Percentiles rank a stretch among this genome's conserved stretches.
These are phyloP conservation scores for Tulasnella sp. DNA, from an alignment of 768 basidiomycete species.

Conservation along the genomic window DNA sequence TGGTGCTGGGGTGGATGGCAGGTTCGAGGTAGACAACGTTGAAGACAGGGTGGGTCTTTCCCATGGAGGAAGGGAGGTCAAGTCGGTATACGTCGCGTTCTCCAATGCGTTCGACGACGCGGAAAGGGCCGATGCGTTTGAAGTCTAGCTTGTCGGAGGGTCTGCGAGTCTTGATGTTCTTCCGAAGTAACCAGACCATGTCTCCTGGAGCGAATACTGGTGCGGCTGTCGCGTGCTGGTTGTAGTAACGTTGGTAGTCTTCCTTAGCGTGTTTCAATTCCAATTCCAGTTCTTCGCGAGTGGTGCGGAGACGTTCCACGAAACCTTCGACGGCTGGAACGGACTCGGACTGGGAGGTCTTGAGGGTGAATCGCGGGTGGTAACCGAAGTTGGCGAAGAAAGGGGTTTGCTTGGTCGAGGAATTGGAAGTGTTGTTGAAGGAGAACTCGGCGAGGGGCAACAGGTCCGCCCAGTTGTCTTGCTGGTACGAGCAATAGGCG, in stretches of 20 bases:
- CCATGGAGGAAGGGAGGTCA: too few species aligned
- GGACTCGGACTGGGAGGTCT: neutral
- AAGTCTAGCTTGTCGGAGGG: too few species aligned
- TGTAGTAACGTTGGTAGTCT: neutral
- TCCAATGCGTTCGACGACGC: too few species aligned
- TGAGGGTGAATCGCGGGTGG: slow-evolving; percentile 30
- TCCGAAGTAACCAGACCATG: slow-evolving; percentile 23
- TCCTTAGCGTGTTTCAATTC: slow-evolving; percentile 14
- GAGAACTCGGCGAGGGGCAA: too few species aligned
- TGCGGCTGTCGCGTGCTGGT: too few species aligned
- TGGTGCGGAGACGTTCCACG: neutral
- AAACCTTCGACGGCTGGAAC: slow-evolving; percentile 18
- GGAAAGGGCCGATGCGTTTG: too few species aligned
- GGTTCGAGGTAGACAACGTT: too few species aligned
- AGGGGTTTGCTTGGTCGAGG: too few species aligned
- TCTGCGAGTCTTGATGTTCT: slow-evolving; percentile 26
- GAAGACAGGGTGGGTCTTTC: too few species aligned
- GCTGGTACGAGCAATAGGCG: slow-evolving; percentile 39
- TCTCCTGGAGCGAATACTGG: too few species aligned
- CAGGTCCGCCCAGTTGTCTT: slow-evolving; percentile 44
- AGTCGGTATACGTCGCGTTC: too few species aligned
- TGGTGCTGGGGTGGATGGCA: neutral
- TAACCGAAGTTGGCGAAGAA: slow-evolving; percentile 40
- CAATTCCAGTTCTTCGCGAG: slow-evolving; percentile 3
- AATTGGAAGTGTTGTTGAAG: too few species aligned